Conservation (phyloP, 305 asterid genomes). For the Striga hermonthica region DNA sequence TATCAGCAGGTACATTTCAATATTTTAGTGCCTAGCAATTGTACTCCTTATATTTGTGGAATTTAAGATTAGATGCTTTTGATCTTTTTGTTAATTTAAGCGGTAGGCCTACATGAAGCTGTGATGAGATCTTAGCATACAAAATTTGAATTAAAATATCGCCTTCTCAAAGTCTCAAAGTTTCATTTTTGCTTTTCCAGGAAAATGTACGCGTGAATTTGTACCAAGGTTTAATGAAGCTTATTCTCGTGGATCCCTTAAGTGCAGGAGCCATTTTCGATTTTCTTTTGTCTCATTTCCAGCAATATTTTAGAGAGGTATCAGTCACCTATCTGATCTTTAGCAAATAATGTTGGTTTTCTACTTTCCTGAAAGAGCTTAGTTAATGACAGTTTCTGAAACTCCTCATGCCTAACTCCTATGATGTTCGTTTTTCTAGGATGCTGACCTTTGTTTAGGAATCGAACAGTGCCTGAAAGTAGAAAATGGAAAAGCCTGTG, state of each 20-base stretch:
- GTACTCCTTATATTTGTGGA: conserved; percentile 21
- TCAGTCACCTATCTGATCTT: not conserved
- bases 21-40: conserved; percentile 21
- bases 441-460: conserved; percentile 51
- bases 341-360: conserved; percentile 5
- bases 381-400: conserved; percentile 10
- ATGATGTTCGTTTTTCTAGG: conserved; percentile 43
- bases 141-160: conserved; percentile 4
- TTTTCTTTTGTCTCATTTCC: conserved; percentile 74
- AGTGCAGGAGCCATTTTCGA: conserved; percentile 54
- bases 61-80: conserved; percentile 18
- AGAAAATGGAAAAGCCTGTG: conserved; percentile 52
- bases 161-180: conserved; percentile 17
- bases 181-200: conserved; percentile 35
- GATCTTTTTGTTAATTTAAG: not conserved
- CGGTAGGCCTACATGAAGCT: conserved; percentile 19
- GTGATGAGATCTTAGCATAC: conserved; percentile 4
- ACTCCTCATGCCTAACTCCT: no score
- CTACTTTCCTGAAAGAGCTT: conserved; percentile 18
- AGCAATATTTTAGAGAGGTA: conserved; percentile 74
- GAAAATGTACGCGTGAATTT: conserved; percentile 64
- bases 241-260: conserved; percentile 73
- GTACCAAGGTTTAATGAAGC: conserved; percentile 71
- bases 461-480: conserved; percentile 56
- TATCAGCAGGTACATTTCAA: conserved; percentile 66